Base-by-base conservation (phyloP, 768 basidiomycete genomes). In the Sporobolomyces pararoseus region DNA sequence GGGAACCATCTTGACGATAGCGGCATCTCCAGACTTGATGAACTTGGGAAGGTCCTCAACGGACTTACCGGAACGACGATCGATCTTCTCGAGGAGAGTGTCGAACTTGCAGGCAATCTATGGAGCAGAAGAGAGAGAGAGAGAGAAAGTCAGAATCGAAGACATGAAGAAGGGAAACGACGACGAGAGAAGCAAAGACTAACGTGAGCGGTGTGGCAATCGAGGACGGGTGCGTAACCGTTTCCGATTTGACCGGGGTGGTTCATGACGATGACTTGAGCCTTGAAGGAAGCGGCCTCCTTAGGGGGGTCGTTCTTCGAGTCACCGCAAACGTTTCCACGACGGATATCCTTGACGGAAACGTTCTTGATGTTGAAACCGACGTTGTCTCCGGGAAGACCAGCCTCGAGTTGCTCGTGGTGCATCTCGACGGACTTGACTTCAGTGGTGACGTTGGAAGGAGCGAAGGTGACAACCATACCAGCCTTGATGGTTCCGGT, bases 361-460 rank as follows among this genome's bases (percentile, higher is more conserved):
- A 99, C 96, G 90, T 96, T 96, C 88, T 89, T 91, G 73, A 39
- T 68, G 88, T 96, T 96, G 87, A 96, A 98, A 76, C 92, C 91
- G 80, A 99, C 95, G 83, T 99, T 99, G 87, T 99, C 96, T 85
- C 96, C 96, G 70, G 96, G 96, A 73, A 84, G 75, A 84, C 95
- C 96, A 82, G 90, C 85, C 81, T 84, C 87, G 82, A 99, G 93
- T 83, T 78, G 77, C 81, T 94, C 91, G 87, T 94, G 93, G 80
- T 95, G 93, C 95, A 97, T 97, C 84, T 97, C 94, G 82, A 96
- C 93, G 78, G 96, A 98, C 88, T 98, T 98, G 86, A 99, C 96
- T 91, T 99, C 96, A 84, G 96, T 99, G 83, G 93, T 97, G 79
- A 99, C 95, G 84, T 92, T 93, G 73, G 92, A 81, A 71, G 95